A percentile compares a stretch with the other conserved stretches of the same genome.
Evolutionary conservation across 2,329 filamentous ascomycete genomes (phyloP).

Genomic region (Drechslera avenae): DNA sequence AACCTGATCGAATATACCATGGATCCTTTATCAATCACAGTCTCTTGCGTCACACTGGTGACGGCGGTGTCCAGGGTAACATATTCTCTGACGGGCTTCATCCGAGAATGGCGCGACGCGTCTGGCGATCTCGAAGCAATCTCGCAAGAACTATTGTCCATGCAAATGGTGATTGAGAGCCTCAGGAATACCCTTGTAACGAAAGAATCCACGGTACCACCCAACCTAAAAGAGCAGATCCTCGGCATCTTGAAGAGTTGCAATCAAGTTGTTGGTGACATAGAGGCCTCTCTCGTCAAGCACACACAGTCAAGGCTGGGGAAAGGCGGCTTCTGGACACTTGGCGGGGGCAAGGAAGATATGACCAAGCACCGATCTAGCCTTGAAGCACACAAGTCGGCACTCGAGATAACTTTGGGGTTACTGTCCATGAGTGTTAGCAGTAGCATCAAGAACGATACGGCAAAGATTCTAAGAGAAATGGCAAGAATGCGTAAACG

Average conservation of each 20-base stretch:
- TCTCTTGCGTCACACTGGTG: background rate
- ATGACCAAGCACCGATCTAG: background rate
- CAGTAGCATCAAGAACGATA: background rate
- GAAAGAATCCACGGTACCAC: background rate
- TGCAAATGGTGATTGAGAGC: background rate
- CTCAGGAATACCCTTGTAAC: background rate
- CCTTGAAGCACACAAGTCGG: background rate
- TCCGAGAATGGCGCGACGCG: background rate
- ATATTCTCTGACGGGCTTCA: background rate
- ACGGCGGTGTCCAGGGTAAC: background rate
- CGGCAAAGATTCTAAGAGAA: background rate
- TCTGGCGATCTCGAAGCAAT: background rate
- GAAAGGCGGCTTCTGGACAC: background rate
- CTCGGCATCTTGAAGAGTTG: background rate
- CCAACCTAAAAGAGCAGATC: background rate
- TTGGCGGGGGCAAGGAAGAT: background rate
- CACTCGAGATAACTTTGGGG: background rate
- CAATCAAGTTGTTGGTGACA: background rate
- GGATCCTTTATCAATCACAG: conserved; percentile 1
- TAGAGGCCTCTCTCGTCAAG: background rate
- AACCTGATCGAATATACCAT: background rate
- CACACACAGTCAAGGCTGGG: background rate
- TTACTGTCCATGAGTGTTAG: background rate
- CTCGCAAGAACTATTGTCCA: background rate
- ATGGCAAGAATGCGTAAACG: background rate